Percentiles rank a stretch among this genome's conserved stretches.
Conservation (phyloP, 2,329 filamentous ascomycete genomes). For the Laburnicola sp. region DNA sequence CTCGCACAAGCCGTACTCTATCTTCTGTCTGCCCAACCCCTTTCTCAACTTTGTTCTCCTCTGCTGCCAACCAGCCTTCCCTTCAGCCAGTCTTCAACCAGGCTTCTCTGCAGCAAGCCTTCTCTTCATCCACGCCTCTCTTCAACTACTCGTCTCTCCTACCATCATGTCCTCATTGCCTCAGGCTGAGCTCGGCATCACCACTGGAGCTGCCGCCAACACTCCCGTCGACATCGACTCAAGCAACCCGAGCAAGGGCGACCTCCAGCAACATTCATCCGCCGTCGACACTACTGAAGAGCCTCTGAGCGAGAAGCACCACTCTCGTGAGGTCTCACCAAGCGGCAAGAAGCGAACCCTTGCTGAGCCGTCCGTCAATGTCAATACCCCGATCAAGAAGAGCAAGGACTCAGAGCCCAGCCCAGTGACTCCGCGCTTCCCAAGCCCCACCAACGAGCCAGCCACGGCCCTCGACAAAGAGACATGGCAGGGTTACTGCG, state of each 20-base stretch:
- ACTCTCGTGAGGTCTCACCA: slow-evolving; percentile 6
- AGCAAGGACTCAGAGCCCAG: slow-evolving; percentile 14
- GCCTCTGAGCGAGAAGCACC: neutral
- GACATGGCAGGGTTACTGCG: slow-evolving; percentile 72
- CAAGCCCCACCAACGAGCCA: slow-evolving; percentile 33
- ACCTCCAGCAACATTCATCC: neutral
- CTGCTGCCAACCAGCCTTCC: neutral
- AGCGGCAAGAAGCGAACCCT: slow-evolving; percentile 22
- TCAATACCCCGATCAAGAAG: slow-evolving; percentile 18
- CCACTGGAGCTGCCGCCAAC: neutral
- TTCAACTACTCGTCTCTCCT: no score
- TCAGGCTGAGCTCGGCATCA: neutral
- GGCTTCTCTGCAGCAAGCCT: no score
- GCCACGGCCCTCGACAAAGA: slow-evolving; percentile 46
- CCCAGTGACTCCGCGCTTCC: slow-evolving; percentile 14
- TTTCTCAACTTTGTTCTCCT: neutral
- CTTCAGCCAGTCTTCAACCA: neutral
- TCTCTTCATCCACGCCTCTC: no score
- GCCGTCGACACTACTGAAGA: neutral
- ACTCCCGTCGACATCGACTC: slow-evolving; percentile 2
- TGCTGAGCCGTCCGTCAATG: slow-evolving; percentile 7
- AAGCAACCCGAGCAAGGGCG: neutral
- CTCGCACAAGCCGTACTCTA: neutral
- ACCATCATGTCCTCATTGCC: no score
- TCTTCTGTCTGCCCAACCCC: neutral